Evolutionary conservation across 2,329 filamentous ascomycete genomes (phyloP), one percentile per base, ranked within the genome.

Genomic region (Sclerotinia subarctica): DNA sequence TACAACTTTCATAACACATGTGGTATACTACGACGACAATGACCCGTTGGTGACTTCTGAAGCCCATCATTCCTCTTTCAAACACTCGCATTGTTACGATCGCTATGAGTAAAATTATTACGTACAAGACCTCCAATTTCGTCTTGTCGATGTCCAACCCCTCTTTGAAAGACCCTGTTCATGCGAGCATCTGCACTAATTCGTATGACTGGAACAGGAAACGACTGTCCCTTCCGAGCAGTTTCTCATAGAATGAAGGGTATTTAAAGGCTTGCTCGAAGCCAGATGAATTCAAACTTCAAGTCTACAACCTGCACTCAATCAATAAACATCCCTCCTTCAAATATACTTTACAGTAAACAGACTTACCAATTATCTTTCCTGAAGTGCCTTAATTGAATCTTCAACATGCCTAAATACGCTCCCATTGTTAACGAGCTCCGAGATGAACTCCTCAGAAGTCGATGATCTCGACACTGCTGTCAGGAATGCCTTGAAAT

Each of bases 391-490:
- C 11, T 15, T 32, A 1, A 19, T 10, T 11, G 21, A 32, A 47
- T 5, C 3, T 7, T 42, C 49, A 64, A n/a, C 24, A 65, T 65
- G 63, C 51, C 63, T 44, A 26, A 11, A n/a, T 57, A 65, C 32
- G 24, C 26, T 6, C 51, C 51, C 24, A 65, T 65, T 26, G 26
- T 65, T 5, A 24, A 24, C 0, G 63, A 65, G 38, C 63, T 65
- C 5, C 63, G 63, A 10, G 63, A 65, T 2, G 63, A 65, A 38
- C 63, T 65, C 38, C 63, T 65, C 26, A 42, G 63, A 65, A 57
- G 63, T 65, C 26, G 51, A 65, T 32, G 63, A 65, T 8, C 63
- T 65, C 44, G 63, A 65, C 13, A 65, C 63, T 21, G 63, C 63
- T 47, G 63, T 65, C 13, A 54, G 51, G 13, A 65, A 65, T 54